Conservation (phyloP, 805 yeast genomes). For the Saccharomycodes ludwigii region DNA sequence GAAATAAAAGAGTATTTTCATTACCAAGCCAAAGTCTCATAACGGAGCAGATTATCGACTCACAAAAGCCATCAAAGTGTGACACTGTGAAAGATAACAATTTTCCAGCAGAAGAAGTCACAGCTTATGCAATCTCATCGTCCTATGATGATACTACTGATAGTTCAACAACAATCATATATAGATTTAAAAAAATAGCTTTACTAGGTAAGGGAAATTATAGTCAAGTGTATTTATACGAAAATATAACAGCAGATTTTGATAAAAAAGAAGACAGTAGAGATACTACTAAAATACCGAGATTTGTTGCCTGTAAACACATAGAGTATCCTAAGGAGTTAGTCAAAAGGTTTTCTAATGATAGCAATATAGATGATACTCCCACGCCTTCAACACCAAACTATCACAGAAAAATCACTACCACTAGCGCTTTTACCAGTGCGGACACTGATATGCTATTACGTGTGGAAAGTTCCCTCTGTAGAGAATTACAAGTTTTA, state of each 20-base stretch:
- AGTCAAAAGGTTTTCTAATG: slow-evolving; percentile 11
- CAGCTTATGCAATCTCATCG: no score
- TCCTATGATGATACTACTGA: no score
- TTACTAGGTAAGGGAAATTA: not conserved
- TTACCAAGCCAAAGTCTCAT: no score
- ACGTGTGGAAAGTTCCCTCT: slow-evolving; percentile 47
- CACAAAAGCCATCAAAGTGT: no score
- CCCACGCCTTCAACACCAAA: slow-evolving; percentile 28
- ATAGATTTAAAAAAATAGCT: not conserved
- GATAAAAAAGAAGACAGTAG: slow-evolving; percentile 12
- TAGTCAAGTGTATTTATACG: not conserved
- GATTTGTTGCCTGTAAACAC: slow-evolving; percentile 60
- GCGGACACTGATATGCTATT: slow-evolving; percentile 31
- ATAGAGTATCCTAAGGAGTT: slow-evolving; percentile 28
- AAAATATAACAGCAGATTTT: no score
- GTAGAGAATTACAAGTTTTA: slow-evolving; percentile 66
- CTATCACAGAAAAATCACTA: no score
- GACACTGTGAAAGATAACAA: no score
- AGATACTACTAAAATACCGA: slow-evolving; percentile 6
- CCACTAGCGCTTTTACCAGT: no score
- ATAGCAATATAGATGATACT: slow-evolving; percentile 14
- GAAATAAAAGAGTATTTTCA: no score
- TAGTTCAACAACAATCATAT: no score
- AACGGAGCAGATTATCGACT: no score
- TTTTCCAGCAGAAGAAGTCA: no score